Percentiles rank a stretch among this genome's conserved stretches.
phyloP scores from a whole-genome alignment of 2,329 filamentous ascomycete genomes.

The Colletotrichum sp. region DNA sequence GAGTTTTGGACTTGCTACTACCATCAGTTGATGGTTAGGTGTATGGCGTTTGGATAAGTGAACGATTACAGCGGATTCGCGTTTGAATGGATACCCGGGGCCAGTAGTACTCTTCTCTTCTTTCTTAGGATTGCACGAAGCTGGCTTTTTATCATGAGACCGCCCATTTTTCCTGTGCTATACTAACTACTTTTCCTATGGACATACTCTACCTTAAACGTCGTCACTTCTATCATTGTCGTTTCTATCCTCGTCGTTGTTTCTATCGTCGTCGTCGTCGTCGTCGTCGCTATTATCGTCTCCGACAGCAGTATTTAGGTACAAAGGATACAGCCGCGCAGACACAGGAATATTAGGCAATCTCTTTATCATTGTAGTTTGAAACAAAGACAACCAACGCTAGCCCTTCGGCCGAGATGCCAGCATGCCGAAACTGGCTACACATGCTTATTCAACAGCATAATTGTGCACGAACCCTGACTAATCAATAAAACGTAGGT shows the following conservation, averaged over 20 bases:
- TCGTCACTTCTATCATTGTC: too few species aligned
- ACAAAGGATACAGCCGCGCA: too few species aligned
- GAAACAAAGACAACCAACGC: neutral
- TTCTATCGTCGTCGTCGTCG: too few species aligned
- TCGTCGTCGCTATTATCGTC: too few species aligned
- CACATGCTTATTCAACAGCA: neutral
- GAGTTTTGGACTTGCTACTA: neutral
- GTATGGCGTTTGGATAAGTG: neutral
- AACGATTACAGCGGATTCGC: neutral
- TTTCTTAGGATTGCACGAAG: neutral
- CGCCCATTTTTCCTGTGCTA: too few species aligned
- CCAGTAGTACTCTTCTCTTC: neutral
- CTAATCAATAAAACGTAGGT: rapidly evolving
- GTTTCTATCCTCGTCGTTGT: too few species aligned
- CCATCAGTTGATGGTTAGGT: neutral
- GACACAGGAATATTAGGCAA: rapidly evolving
- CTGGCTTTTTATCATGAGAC: neutral
- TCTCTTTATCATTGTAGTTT: neutral
- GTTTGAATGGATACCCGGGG: neutral
- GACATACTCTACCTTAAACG: too few species aligned
- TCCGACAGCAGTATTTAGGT: rapidly evolving
- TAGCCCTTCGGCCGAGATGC: neutral
- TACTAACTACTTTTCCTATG: too few species aligned
- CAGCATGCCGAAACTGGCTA: neutral
- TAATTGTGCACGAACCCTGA: too few species aligned